Evolutionary conservation across 2,329 filamentous ascomycete genomes (phyloP).

Genomic region (Torrubiella hemipterigena): DNA sequence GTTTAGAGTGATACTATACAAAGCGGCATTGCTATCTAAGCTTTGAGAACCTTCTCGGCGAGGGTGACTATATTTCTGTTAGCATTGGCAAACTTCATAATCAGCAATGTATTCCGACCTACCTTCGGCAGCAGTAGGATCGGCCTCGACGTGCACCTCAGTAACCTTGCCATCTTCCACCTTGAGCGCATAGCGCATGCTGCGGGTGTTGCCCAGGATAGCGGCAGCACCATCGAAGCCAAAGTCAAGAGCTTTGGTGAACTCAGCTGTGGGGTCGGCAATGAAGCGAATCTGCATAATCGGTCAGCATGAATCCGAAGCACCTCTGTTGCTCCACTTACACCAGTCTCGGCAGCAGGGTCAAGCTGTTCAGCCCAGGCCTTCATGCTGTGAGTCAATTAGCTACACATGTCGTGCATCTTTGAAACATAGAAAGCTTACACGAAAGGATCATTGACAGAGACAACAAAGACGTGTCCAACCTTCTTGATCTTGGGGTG

Average conservation of each 20-base stretch:
- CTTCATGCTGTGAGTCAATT: conserved; percentile 54
- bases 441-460: conserved; percentile 94
- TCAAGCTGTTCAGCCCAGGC: conserved; percentile 75
- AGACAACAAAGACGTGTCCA: conserved; percentile 78
- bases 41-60: conserved; percentile 38
- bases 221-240: conserved; percentile 60
- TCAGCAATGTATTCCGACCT: conserved; percentile 16
- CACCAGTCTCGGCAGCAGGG: conserved; percentile 60
- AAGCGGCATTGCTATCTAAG: too few species aligned
- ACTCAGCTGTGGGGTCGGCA: conserved; percentile 65
- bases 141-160: conserved; percentile 71
- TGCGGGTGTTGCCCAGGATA: conserved; percentile 71
- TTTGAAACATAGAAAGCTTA: conserved; percentile 32
- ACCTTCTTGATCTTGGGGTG: conserved; percentile 67
- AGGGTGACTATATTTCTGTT: conserved; percentile 41
- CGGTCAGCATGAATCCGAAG: not conserved
- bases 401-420: conserved; percentile 1
- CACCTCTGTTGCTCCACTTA: conserved; percentile 41
- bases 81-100: not conserved
- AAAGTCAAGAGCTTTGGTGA: conserved; percentile 75
- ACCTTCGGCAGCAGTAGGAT: conserved; percentile 76
- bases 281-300: conserved; percentile 70
- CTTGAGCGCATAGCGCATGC: conserved; percentile 79
- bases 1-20: too few species aligned
- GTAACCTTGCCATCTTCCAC: conserved; percentile 78